Conservation (phyloP, 2,329 filamentous ascomycete genomes). For the Alternaria brassicae region DNA sequence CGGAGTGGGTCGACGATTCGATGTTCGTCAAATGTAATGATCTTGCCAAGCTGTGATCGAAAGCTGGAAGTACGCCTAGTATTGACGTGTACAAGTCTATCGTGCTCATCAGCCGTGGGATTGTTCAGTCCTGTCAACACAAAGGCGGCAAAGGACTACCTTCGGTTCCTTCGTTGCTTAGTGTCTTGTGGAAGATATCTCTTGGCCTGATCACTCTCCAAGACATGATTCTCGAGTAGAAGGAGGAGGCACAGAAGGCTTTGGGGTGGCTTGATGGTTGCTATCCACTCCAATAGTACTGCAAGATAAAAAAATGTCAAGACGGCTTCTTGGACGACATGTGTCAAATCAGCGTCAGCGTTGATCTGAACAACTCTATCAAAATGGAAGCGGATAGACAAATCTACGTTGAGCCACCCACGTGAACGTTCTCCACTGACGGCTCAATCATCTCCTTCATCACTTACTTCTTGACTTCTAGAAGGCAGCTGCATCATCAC, state of each 20-base stretch:
- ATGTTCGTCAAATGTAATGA: too few species aligned
- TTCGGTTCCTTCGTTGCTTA: too few species aligned
- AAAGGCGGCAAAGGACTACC: too few species aligned
- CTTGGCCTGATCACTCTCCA: too few species aligned
- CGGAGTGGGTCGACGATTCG: too few species aligned
- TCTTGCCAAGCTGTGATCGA: too few species aligned
- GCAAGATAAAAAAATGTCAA: neutral
- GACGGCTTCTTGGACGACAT: neutral
- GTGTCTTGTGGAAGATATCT: too few species aligned
- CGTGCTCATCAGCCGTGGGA: too few species aligned
- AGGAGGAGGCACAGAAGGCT: neutral
- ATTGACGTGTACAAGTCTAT: too few species aligned
- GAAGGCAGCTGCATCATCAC: neutral
- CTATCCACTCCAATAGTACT: neutral
- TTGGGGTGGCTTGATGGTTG: neutral
- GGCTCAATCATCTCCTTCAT: neutral
- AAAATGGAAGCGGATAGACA: neutral
- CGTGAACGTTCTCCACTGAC: neutral
- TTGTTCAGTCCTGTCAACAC: too few species aligned
- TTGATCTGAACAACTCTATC: neutral
- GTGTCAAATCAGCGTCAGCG: neutral
- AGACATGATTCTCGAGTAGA: neutral
- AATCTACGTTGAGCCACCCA: neutral
- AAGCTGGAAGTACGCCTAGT: too few species aligned
- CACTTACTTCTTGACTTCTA: neutral